phyloP scores from a whole-genome alignment of 1,284 basidiomycete species.

The Cutaneotrichosporon cyanovorans region DNA sequence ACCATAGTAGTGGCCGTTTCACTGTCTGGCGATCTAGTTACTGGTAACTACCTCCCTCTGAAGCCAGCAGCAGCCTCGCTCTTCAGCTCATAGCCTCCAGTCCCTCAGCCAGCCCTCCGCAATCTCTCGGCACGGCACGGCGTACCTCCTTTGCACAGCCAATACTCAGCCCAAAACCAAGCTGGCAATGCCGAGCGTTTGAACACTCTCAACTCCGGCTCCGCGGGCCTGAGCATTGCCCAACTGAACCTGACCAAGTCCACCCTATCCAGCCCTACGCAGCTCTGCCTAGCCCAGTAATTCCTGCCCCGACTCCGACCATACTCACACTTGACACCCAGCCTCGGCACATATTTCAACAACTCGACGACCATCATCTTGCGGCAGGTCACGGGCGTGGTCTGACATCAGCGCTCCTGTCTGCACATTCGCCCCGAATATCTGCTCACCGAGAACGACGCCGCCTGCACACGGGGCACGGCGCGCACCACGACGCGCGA shows the following conservation, averaged over 20 bases:
- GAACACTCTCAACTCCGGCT: no score
- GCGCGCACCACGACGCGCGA: background rate
- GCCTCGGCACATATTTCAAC: constrained; percentile 26
- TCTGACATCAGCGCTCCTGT: constrained; percentile 13
- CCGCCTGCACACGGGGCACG: background rate
- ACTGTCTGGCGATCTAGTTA: no score
- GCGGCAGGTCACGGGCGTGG: constrained; percentile 11
- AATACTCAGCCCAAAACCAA: no score
- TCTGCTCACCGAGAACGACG: background rate
- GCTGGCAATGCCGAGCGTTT: no score
- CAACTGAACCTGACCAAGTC: background rate
- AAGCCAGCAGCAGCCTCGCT: no score
- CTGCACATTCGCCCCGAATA: background rate
- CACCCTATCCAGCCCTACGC: background rate
- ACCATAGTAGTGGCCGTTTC: no score
- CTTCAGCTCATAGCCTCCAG: no score
- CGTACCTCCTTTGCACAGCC: no score
- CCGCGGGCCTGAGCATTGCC: no score
- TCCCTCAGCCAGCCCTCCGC: no score
- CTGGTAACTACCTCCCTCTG: no score
- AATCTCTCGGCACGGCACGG: no score
- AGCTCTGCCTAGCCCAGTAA: background rate
- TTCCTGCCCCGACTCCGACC: background rate
- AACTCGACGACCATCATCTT: constrained; percentile 29
- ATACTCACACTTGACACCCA: constrained; percentile 23